Base-by-base conservation (phyloP, 805 yeast genomes). In the Myxozyma vanderwaltii region DNA sequence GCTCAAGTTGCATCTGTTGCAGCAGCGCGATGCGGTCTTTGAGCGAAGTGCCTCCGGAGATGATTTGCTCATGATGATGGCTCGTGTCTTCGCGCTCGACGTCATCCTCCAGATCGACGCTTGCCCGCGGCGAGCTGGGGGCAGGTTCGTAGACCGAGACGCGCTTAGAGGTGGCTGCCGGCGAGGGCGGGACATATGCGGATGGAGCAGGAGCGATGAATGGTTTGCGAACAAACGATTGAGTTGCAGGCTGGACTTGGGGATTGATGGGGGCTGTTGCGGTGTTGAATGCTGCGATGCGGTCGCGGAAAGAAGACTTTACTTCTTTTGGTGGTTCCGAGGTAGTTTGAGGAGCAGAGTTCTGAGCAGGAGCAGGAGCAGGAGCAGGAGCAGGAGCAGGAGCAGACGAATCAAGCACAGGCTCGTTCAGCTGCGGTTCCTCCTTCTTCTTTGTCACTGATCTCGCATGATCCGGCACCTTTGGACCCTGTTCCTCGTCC, bases 11-110 rank as follows among this genome's bases (percentile, higher is more conserved):
- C 59, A 85, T 84, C 69, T 89, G 82, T 71, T 91, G 96, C 51
- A 92, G 77, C 68, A 89, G 68, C 4, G 90, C 89, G 70, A 92
- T 90, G 65, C 98, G 81, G 67, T 94, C 97, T 70, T 87, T 87
- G 67, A 92, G 77, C 58, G 95, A 86, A 76, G 91, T 74, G 66
- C 56, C 65, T n/a, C 69, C 63, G 15, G 64, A 33, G 15, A 36
- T 59, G 26, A 56, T 61, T 36, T 61, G 53, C 60, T 62, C 64
- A 21, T 61, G 63, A 38, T 60, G 64, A 27, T 57, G 64, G 17
- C 55, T 8, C 31, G 49, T 48, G 15, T 54, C 48, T 35, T 47
- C 58, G 35, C 39, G 41, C 35, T 53, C 59, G 29, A 56, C 21
- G n/a, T 33, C 44, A 10, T 8, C 47, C 38, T 43, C 45, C 7